Conservation (phyloP, 2,329 filamentous ascomycete genomes). For the Aspergillus niger region DNA sequence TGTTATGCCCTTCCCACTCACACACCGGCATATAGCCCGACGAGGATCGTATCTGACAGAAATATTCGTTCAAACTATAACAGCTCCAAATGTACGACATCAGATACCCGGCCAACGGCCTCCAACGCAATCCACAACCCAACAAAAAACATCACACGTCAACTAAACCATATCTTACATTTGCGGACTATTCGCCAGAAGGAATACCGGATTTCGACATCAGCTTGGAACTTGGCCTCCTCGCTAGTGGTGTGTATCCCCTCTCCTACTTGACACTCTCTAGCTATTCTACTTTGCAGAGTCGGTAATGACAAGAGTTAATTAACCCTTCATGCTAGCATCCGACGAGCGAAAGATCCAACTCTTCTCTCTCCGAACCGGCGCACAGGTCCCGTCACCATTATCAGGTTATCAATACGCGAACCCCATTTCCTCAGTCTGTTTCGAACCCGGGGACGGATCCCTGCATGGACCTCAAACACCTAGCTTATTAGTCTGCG, state of each 20-base stretch:
- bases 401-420: slow-evolving; percentile 29
- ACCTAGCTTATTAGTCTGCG: slow-evolving; percentile 39
- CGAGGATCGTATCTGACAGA: background rate
- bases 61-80: background rate
- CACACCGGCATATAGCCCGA: background rate
- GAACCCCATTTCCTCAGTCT: slow-evolving; percentile 30
- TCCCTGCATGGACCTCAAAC: slow-evolving; percentile 29
- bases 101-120: slow-evolving; percentile 34
- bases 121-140: slow-evolving; percentile 32
- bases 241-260: slow-evolving; percentile 38
- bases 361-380: slow-evolving; percentile 42
- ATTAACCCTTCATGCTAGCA: slow-evolving; percentile 22
- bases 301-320: too few relatives aligned
- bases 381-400: slow-evolving; percentile 34
- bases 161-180: slow-evolving; percentile 40
- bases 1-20: background rate
- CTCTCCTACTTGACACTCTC: background rate
- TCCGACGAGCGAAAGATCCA: slow-evolving; percentile 38
- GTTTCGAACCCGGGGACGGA: slow-evolving; percentile 36
- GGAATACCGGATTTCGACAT: slow-evolving; percentile 39
- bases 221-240: slow-evolving; percentile 39
- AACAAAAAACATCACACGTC: slow-evolving; percentile 30
- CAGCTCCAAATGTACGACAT: slow-evolving; percentile 48
- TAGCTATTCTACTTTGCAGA: background rate
- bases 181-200: slow-evolving; percentile 34